Evolutionary conservation across 106 monocot genomes (phyloP), one percentile per base, ranked within the genome.

Genomic region (Agapanthus africanus): DNA sequence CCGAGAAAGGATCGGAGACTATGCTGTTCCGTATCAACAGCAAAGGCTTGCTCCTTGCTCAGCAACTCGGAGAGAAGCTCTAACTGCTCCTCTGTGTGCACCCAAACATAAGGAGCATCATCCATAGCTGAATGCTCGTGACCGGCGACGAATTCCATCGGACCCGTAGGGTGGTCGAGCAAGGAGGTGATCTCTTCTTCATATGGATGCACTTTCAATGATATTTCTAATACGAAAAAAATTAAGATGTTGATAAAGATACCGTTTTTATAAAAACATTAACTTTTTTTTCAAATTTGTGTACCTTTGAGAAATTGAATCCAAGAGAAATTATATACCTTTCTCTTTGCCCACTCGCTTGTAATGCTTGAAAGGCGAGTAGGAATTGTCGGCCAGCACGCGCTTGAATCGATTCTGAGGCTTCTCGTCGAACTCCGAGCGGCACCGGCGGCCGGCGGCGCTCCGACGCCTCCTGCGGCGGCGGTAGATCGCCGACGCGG

Each of bases 11-110:
- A 97, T 4, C 82, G 83, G n/a, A 89, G 34, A 75, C 86, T 91
- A 73, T 97, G 95, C 65, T 97, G 95, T 66, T 97, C 95, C 11
- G 91, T 97, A 72, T 97, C 95, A 60, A 91, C 88, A 71, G 86
- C 83, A 82, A 97, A 95, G 26, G 68, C 80, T 38, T 41, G 42
- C 67, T 86, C 88, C 37, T 77, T 73, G 42, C 66, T 82, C 59
- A 95, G 59, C 38, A 80, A 50, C 22, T 49, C 56, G 11, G 76
- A 84, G 59, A 95, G 76, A 4, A 52, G 49, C 57, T 91, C 74
- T 42, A 95, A 59, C 28, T 91, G 70, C 9, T 78, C 46, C 44
- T 80, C 54, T n/a, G 91, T 91, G 34, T 82, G 42, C 21, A 95
- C 66, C 91, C 91, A 91, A 61, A 71, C 56, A 71, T 71, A 81